A percentile compares a stretch with the other conserved stretches of the same genome.
Conservation (phyloP, 805 yeast species). For the Ogataea paraovalis region DNA sequence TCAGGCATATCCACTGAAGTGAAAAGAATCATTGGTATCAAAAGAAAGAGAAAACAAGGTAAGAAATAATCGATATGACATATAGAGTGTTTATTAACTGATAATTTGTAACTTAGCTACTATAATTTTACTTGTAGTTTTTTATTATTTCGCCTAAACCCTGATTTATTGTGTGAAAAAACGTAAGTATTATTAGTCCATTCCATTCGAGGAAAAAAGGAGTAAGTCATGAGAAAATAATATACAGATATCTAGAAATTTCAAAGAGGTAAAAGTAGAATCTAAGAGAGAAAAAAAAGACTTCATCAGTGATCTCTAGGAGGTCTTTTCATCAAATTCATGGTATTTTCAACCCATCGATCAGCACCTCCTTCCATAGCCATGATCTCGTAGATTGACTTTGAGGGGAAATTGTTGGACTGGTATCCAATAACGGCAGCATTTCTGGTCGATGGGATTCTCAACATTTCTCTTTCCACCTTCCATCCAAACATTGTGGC, state of each 20-base stretch:
- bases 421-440: conserved; percentile 79
- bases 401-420: conserved; percentile 22
- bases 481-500: conserved; percentile 76
- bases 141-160: background rate
- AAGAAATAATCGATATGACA: conserved; percentile 24
- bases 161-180: too few species aligned
- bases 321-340: conserved; percentile 62
- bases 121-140: background rate
- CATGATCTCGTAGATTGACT: conserved; percentile 54
- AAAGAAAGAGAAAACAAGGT: conserved; percentile 56
- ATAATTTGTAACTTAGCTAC: background rate
- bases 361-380: conserved; percentile 84
- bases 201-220: background rate
- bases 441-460: conserved; percentile 93
- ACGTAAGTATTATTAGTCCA: background rate
- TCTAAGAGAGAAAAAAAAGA: background rate
- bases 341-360: conserved; percentile 81
- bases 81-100: too few species aligned
- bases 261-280: background rate
- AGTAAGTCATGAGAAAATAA: background rate
- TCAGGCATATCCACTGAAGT: conserved; percentile 45
- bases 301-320: conserved; percentile 59
- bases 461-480: conserved; percentile 76
- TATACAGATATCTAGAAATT: background rate
- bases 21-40: conserved; percentile 61